Conservation (phyloP, 106 monocot genomes). For the Xerophyta viscosa region DNA sequence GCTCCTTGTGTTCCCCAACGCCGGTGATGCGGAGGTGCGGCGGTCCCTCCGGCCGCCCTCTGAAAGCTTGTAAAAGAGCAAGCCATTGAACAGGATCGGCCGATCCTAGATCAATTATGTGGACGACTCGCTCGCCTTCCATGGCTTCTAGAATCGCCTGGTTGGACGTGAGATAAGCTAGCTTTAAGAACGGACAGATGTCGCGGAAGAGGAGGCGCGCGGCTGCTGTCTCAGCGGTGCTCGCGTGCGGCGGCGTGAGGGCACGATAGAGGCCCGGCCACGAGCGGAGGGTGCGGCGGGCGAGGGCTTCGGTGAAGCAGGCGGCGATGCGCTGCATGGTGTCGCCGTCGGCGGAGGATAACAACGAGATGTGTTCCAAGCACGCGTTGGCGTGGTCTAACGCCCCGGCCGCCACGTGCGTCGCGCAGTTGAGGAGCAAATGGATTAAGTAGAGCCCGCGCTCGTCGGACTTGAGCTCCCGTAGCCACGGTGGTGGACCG, state of each 20-base stretch:
- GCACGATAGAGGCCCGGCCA: conserved; percentile 17
- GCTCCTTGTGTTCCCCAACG: conserved; percentile 32
- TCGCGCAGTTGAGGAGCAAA: conserved; percentile 67
- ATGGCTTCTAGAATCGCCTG: conserved; percentile 45
- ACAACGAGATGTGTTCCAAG: conserved; percentile 54
- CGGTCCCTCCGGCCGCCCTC: conserved; percentile 24
- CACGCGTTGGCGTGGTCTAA: conserved; percentile 48
- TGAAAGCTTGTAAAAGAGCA: conserved; percentile 32
- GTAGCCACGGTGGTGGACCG: conserved; percentile 21
- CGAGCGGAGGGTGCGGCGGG: conserved; percentile 25
- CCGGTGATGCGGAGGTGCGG: conserved; percentile 59
- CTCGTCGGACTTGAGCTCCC: conserved; percentile 60
- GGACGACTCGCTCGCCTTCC: conserved; percentile 44
- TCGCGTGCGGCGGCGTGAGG: conserved; percentile 8
- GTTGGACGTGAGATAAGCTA: conserved; percentile 36
- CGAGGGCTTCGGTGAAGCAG: conserved; percentile 54
- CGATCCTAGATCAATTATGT: conserved; percentile 42
- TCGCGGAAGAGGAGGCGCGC: conserved; percentile 34
- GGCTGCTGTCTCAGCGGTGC: conserved; percentile 1
- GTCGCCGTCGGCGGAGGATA: conserved; percentile 58
- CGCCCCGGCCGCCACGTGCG: conserved; percentile 31
- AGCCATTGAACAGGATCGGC: conserved; percentile 39
- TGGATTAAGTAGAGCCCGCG: conserved; percentile 68
- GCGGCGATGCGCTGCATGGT: conserved; percentile 70
- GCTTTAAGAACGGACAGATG: conserved; percentile 46